Conservation (phyloP, 805 yeast species). For the Vanderwaltozyma polyspora region DNA sequence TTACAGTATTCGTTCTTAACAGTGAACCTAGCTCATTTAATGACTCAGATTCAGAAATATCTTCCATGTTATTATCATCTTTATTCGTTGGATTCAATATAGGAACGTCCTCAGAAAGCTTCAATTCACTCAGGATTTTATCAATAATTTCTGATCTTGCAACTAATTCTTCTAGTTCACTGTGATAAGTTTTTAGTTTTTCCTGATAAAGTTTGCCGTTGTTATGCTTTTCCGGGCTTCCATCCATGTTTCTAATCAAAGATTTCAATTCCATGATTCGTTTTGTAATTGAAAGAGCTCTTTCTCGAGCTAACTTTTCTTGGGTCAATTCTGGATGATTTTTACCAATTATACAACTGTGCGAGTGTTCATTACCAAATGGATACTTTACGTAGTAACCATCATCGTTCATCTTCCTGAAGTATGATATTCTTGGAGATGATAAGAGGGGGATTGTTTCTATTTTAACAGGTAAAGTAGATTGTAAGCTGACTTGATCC, state of each 20-base stretch:
- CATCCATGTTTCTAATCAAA: constrained; percentile 4
- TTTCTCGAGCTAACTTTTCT: constrained; percentile 30
- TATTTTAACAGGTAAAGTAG: constrained; percentile 31
- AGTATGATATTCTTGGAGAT: constrained; percentile 51
- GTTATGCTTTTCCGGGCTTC: neutral
- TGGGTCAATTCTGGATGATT: constrained; percentile 49
- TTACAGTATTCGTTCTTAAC: constrained; percentile 17
- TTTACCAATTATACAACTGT: constrained; percentile 40
- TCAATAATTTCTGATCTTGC: constrained; percentile 25
- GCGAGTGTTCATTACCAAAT: constrained; percentile 48
- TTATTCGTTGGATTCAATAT: too few relatives aligned
- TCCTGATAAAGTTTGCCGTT: constrained; percentile 2
- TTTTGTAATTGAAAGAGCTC: constrained; percentile 31
- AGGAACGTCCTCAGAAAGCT: constrained; percentile 17
- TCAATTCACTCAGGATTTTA: constrained; percentile 23
- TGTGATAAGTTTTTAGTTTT: constrained; percentile 13
- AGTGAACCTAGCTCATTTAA: neutral
- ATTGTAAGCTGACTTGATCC: constrained; percentile 36
- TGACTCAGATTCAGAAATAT: constrained; percentile 11
- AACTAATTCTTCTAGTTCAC: constrained; percentile 24
- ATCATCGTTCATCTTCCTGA: constrained; percentile 40
- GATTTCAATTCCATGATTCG: constrained; percentile 23
- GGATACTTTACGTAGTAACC: constrained; percentile 38
- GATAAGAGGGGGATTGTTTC: constrained; percentile 36
- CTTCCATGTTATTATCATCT: constrained; percentile 4